Percentiles rank a stretch among this genome's conserved stretches.
Conservation (phyloP, 345 rosid genomes). For the Cardamine chenopodiifolia region DNA sequence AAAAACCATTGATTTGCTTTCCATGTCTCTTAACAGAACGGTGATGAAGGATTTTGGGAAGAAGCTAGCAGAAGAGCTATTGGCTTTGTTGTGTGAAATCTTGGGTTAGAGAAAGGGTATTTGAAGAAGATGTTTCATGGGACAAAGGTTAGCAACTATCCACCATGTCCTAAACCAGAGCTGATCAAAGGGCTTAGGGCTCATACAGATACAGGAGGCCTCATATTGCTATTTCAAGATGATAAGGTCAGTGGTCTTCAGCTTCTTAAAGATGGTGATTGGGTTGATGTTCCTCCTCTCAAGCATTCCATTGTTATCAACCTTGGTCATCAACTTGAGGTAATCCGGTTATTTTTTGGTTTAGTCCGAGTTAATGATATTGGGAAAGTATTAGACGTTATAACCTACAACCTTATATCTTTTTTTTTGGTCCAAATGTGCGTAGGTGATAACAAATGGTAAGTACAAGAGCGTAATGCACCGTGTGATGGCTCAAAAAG, state of each 20-base stretch:
- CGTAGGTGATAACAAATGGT: constrained; percentile 85
- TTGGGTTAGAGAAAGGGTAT: constrained; percentile 79
- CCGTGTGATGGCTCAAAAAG: constrained; percentile 70
- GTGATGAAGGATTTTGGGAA: constrained; percentile 62
- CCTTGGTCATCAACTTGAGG: constrained; percentile 97
- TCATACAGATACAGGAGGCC: constrained; percentile 96
- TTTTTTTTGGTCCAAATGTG: neutral
- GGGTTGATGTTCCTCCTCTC: constrained; percentile 89
- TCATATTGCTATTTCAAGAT: constrained; percentile 86
- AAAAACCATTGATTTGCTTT: neutral
- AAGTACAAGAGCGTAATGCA: constrained; percentile 88
- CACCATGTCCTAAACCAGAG: constrained; percentile 92
- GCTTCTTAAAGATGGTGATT: constrained; percentile 80
- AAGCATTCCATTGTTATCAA: constrained; percentile 85
- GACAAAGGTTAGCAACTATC: constrained; percentile 91
- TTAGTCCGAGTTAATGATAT: too few relatives aligned
- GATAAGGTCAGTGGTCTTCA: constrained; percentile 93
- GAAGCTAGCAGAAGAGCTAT: constrained; percentile 63
- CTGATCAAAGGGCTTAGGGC: constrained; percentile 88
- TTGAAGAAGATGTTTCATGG: constrained; percentile 67
- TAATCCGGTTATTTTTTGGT: too few relatives aligned
- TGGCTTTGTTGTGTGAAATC: constrained; percentile 74
- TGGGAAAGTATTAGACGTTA: neutral
- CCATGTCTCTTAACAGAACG: constrained; percentile 41
- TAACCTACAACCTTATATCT: neutral